Base-by-base conservation (phyloP, 1,284 basidiomycete genomes). In the Ganoderma resinaceum region DNA sequence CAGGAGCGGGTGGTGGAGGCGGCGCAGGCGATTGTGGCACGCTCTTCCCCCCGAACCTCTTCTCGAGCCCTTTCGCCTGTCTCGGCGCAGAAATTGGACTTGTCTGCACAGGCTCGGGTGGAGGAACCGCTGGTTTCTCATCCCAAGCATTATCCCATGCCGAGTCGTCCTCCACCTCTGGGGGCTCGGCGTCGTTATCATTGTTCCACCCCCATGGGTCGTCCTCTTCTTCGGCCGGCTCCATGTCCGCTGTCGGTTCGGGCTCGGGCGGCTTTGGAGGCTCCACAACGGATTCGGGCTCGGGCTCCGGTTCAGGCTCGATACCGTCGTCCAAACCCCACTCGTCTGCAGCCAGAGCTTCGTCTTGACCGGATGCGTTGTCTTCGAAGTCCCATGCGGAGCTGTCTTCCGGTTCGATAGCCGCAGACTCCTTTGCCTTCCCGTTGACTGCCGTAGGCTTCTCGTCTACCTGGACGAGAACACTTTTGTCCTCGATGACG, bases 141-240 rank as follows among this genome's bases (percentile, higher is more conserved):
- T 79, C 84, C 92, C 91, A 93, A 1, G 90, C 86, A 71, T 92
- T 89, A 71, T 91, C 89, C 85, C 83, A 83, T 20, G 79, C 74
- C 3, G 76, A 77, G 35, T 80, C 80, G 61, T 84, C 82, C 31
- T 61, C 58, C 29, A 57, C 42, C 40, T 73, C 73, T 31, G 64
- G 62, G 66, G 65, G 76, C 14, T 68, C 76, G 7, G 76, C 75
- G n/a, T 89, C 86, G 62, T 82, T 81, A 33, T 89, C 87, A 60
- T 82, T 81, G 37, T 89, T 86, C 89, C 86, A 91, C 1, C 89
- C 91, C 91, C 91, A 93, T 1, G 89, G 86, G 73, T 90, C 86
- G 26, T 78, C 81, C 16, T 84, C 77, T 70, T 89, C 85, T 38
- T 78, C 77, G 23, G 23, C 70, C 1, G 29, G 58, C 59, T 68